Evolutionary conservation across 305 asterid genomes (phyloP).

Genomic region (Euphrasia arctica): DNA sequence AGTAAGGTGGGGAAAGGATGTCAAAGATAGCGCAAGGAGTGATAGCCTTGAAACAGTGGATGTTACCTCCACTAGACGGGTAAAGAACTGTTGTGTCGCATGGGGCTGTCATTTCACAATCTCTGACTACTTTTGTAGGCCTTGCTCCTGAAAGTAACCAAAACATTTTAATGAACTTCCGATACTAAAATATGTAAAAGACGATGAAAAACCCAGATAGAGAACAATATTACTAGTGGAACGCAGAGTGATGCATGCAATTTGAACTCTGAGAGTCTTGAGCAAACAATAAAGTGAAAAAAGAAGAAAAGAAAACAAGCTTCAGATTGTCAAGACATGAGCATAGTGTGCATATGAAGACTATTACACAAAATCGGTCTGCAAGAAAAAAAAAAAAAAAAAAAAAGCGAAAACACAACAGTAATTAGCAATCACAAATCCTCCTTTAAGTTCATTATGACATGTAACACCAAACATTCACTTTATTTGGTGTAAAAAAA

Average conservation of each 20-base stretch:
- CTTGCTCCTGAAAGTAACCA: conserved; percentile 52
- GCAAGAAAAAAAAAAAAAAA: background rate
- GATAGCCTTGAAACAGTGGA: conserved; percentile 92
- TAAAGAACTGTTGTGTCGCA: conserved; percentile 82
- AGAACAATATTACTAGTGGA: background rate
- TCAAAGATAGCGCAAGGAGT: conserved; percentile 95
- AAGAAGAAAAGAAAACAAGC: background rate
- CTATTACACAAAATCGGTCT: conserved; percentile 1
- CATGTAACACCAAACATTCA: conserved; percentile 8
- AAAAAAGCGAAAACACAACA: background rate
- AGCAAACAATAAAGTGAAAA: background rate
- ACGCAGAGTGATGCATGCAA: background rate
- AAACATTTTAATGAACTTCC: conserved; percentile 10
- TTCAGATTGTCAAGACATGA: conserved; percentile 3
- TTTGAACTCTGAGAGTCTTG: conserved; percentile 1
- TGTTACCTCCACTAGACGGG: conserved; percentile 87
- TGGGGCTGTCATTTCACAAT: conserved; percentile 82
- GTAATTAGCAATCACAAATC: conserved; percentile 6
- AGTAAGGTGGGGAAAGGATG: conserved; percentile 96
- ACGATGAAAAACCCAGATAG: background rate
- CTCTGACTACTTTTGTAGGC: conserved; percentile 69
- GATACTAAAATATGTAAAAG: background rate
- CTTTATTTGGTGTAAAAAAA: conserved; percentile 9
- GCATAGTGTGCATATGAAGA: background rate
- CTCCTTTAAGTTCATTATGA: conserved; percentile 4